Evolutionary conservation across 2,329 filamentous ascomycete genomes (phyloP).

Genomic region (Sporothrix mexicana): DNA sequence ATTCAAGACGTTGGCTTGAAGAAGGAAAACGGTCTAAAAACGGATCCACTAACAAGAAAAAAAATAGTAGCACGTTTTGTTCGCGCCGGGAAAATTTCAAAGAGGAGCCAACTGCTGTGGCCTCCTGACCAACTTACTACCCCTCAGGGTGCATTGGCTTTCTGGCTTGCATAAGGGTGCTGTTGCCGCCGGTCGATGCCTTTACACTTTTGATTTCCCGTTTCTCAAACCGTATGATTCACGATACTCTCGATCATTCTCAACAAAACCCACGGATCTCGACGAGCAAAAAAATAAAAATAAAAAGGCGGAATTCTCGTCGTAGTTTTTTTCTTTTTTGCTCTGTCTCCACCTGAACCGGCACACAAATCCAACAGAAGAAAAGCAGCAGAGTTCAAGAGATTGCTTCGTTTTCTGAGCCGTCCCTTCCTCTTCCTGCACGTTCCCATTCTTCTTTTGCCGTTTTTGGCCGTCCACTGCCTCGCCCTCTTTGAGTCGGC

Average conservation of each 20-base stretch:
- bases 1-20: slow-evolving; percentile 11
- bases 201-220: slow-evolving; percentile 32
- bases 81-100: slow-evolving; percentile 27
- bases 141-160: slow-evolving; percentile 34
- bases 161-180: slow-evolving; percentile 18
- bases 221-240: slow-evolving; percentile 31
- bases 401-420: not conserved
- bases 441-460: not conserved
- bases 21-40: slow-evolving; percentile 30
- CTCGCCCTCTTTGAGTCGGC: not conserved
- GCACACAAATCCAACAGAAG: not conserved
- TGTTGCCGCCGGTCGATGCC: slow-evolving; percentile 6
- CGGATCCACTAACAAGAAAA: slow-evolving; percentile 42
- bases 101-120: slow-evolving; percentile 14
- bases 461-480: slow-evolving; percentile 6
- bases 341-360: slow-evolving; percentile 3
- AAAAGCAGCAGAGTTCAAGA: not conserved
- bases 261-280: not conserved
- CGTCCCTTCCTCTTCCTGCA: not conserved
- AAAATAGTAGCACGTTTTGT: slow-evolving; percentile 31
- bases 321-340: not conserved
- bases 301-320: not conserved
- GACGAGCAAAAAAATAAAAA: not conserved
- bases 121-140: slow-evolving; percentile 22
- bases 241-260: slow-evolving; percentile 22